Conservation (phyloP, 2,329 filamentous ascomycete species). For the Colletotrichum ledebouriae region DNA sequence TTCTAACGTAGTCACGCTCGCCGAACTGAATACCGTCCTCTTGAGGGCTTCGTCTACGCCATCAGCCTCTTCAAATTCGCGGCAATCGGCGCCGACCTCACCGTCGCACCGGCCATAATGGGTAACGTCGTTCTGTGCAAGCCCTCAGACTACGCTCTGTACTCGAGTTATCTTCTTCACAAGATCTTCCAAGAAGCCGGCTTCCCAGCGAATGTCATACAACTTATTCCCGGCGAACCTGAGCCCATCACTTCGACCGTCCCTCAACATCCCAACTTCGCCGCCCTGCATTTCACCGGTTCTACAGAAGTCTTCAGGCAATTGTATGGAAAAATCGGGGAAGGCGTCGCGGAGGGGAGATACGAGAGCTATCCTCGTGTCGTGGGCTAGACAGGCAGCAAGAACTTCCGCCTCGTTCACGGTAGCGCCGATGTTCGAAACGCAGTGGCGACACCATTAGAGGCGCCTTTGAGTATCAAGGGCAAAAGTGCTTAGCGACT, state of each 20-base stretch:
- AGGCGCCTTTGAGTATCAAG: constrained; percentile 90
- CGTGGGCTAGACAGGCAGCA: constrained; percentile 91
- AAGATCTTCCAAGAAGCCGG: constrained; percentile 92
- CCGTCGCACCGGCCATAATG: constrained; percentile 85
- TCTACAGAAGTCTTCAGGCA: constrained; percentile 91
- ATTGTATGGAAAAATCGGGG: constrained; percentile 88
- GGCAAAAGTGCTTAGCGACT: constrained; percentile 91
- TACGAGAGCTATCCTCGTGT: constrained; percentile 90
- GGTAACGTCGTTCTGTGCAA: constrained; percentile 98
- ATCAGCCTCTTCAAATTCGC: constrained; percentile 98
- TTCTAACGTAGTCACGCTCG: rapidly evolving
- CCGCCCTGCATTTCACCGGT: constrained; percentile 94
- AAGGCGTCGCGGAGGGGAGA: constrained; percentile 83
- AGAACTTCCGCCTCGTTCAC: constrained; percentile 93
- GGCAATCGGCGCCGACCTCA: constrained; percentile 89
- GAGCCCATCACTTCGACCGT: constrained; percentile 84
- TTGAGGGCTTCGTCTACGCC: constrained; percentile 98
- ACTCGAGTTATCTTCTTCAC: constrained; percentile 92
- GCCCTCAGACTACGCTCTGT: constrained; percentile 85
- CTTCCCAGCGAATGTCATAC: constrained; percentile 88
- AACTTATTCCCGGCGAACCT: constrained; percentile 92
- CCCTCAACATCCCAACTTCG: constrained; percentile 83
- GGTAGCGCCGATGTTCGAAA: constrained; percentile 81
- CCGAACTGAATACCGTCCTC: constrained; percentile 87
- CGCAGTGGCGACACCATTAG: constrained; percentile 84